Evolutionary conservation across 2,329 filamentous ascomycete species (phyloP).

Genomic region (Aspergillus sp.): DNA sequence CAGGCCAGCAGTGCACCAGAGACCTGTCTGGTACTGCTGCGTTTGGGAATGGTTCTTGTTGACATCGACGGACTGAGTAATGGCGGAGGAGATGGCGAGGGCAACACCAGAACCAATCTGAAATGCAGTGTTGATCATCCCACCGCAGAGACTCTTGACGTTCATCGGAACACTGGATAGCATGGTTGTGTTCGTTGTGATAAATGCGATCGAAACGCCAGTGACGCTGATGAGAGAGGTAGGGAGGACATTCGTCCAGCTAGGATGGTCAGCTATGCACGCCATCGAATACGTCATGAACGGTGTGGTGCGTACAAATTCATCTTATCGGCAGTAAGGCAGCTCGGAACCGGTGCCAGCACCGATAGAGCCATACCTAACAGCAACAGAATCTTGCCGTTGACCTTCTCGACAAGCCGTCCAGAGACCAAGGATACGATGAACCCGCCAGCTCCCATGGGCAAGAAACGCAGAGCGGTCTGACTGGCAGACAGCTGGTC

Average conservation of each 20-base stretch:
- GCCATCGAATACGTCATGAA: not conserved
- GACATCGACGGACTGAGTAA: constrained; percentile 32
- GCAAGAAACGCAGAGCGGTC: constrained; percentile 35
- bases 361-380: constrained; percentile 28
- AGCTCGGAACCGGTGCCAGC: constrained; percentile 30
- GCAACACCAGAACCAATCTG: constrained; percentile 37
- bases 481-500: constrained; percentile 31
- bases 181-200: constrained; percentile 36
- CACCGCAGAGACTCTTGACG: constrained; percentile 35
- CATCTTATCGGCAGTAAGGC: constrained; percentile 15
- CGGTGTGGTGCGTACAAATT: constrained; percentile 15
- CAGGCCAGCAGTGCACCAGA: constrained; percentile 37
- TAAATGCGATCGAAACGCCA: constrained; percentile 35
- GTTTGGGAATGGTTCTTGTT: constrained; percentile 25
- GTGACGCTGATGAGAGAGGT: constrained; percentile 34
- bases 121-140: constrained; percentile 39
- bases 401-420: constrained; percentile 31
- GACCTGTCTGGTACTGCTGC: constrained; percentile 33
- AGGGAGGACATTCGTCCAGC: constrained; percentile 34
- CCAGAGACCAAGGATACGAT: constrained; percentile 29
- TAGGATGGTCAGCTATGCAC: constrained; percentile 8
- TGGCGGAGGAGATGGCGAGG: constrained; percentile 33
- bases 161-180: constrained; percentile 34
- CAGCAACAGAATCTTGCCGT: constrained; percentile 31
- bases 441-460: constrained; percentile 35